Conservation (phyloP, 768 basidiomycete genomes). For the Agaricus sinodeliciosus region DNA sequence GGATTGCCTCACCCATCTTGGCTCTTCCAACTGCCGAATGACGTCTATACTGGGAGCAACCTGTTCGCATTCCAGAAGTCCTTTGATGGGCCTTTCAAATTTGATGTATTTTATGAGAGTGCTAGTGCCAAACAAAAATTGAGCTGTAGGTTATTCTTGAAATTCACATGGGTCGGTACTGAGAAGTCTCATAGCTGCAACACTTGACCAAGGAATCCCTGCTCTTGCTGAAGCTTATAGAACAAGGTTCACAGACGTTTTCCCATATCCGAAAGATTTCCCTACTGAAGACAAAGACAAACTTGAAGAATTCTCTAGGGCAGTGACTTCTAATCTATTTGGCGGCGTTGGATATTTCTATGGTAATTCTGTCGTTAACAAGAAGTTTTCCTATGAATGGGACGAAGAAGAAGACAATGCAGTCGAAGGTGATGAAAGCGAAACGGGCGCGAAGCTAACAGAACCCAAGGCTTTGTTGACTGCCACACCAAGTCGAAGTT, state of each 20-base stretch:
- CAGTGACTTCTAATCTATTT: constrained; percentile 84
- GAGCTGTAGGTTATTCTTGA: constrained; percentile 40
- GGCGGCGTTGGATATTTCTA: constrained; percentile 96
- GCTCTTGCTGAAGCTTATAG: constrained; percentile 56
- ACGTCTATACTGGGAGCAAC: constrained; percentile 65
- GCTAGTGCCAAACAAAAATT: constrained; percentile 59
- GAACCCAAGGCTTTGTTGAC: constrained; percentile 76
- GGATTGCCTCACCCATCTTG: constrained; percentile 76
- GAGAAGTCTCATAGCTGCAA: constrained; percentile 37
- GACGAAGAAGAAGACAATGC: constrained; percentile 55
- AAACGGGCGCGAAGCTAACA: constrained; percentile 57
- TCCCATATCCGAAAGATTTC: constrained; percentile 62
- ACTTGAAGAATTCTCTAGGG: constrained; percentile 73
- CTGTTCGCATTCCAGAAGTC: constrained; percentile 83
- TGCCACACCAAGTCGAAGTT: constrained; percentile 91
- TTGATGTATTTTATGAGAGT: constrained; percentile 87
- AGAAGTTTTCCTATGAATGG: constrained; percentile 84
- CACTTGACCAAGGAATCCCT: constrained; percentile 64
- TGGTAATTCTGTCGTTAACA: constrained; percentile 82
- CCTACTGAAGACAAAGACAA: constrained; percentile 37
- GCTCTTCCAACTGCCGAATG: constrained; percentile 70
- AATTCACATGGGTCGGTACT: neutral
- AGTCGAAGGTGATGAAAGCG: constrained; percentile 29
- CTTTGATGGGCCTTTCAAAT: constrained; percentile 80
- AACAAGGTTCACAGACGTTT: constrained; percentile 58